phyloP scores from a whole-genome alignment of 2,329 filamentous ascomycete genomes.

The Epichloe glyceriae region DNA sequence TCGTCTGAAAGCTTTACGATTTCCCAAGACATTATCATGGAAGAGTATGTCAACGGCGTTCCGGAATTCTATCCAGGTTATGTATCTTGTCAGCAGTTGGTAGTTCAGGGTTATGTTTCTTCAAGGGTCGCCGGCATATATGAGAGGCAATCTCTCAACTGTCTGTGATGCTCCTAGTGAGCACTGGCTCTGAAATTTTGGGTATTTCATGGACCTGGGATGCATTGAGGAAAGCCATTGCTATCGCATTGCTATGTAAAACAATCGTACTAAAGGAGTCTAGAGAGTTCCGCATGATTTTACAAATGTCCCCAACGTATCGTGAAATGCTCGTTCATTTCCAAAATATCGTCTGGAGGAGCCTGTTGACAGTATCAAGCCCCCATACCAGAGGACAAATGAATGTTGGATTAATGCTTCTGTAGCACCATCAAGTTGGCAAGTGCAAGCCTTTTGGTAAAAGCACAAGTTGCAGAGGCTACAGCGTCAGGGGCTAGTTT shows the following conservation, averaged over 20 bases:
- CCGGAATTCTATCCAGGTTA: neutral
- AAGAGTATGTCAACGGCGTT: conserved; percentile 3
- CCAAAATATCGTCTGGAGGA: too few relatives aligned
- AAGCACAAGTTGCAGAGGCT: too few relatives aligned
- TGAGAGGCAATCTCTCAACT: neutral
- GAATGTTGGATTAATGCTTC: too few relatives aligned
- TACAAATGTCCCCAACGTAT: neutral
- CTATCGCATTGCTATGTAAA: conserved; percentile 8
- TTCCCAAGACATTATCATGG: neutral
- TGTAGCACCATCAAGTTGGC: too few relatives aligned
- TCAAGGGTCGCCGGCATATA: neutral
- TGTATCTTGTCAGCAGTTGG: neutral
- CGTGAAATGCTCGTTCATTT: neutral
- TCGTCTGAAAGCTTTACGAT: neutral
- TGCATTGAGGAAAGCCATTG: conserved; percentile 18
- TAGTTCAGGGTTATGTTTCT: neutral
- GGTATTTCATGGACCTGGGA: conserved; percentile 23
- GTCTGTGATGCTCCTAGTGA: neutral
- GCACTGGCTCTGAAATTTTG: neutral
- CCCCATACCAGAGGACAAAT: too few relatives aligned
- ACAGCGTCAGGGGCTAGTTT: too few relatives aligned
- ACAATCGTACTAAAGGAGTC: neutral
- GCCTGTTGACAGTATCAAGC: too few relatives aligned
- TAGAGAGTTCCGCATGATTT: neutral
- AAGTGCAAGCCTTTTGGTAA: too few relatives aligned